Evolutionary conservation across 768 basidiomycete species (phyloP).

Genomic region (Phylloporus rhodoxanthus): DNA sequence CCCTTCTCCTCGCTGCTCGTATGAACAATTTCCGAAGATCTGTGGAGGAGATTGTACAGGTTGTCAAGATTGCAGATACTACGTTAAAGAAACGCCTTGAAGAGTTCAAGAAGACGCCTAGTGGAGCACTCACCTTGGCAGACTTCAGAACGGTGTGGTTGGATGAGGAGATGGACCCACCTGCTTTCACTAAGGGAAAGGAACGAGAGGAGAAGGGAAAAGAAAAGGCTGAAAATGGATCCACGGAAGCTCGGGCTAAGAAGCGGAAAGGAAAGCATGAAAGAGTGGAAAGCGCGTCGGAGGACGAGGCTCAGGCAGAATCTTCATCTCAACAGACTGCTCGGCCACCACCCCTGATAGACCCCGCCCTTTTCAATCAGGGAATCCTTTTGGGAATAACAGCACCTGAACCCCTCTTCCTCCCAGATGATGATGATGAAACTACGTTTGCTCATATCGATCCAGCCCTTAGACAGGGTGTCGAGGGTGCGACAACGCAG

Average conservation of each 20-base stretch:
- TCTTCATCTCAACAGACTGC: slow-evolving; percentile 12
- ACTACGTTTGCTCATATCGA: slow-evolving; percentile 46
- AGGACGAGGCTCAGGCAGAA: slow-evolving; percentile 22
- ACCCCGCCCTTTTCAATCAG: slow-evolving; percentile 55
- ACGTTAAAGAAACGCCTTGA: slow-evolving; percentile 90
- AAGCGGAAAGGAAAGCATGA: slow-evolving; percentile 35
- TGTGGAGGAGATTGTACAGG: slow-evolving; percentile 94
- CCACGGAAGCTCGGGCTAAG: slow-evolving; percentile 22
- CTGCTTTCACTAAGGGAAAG: slow-evolving; percentile 75
- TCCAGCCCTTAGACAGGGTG: slow-evolving; percentile 41
- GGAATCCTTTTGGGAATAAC: slow-evolving; percentile 62
- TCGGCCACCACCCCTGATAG: slow-evolving; percentile 34
- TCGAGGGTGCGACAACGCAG: slow-evolving; percentile 11
- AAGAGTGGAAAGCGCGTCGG: slow-evolving; percentile 37
- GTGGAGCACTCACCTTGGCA: slow-evolving; percentile 76
- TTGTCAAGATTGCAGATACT: slow-evolving; percentile 97
- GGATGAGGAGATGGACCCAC: slow-evolving; percentile 88
- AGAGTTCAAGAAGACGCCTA: slow-evolving; percentile 89
- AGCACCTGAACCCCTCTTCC: slow-evolving; percentile 34
- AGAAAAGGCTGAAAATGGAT: slow-evolving; percentile 33
- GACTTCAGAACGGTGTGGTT: slow-evolving; percentile 90
- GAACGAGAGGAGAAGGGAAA: slow-evolving; percentile 61
- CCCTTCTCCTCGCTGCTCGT: slow-evolving; percentile 87
- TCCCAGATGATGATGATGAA: slow-evolving; percentile 42
- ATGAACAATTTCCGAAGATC: slow-evolving; percentile 98